Percentiles rank a stretch among this genome's conserved stretches.
phyloP scores from a whole-genome alignment of 2,329 filamentous ascomycete genomes.

The Cryphonectria naterciae region DNA sequence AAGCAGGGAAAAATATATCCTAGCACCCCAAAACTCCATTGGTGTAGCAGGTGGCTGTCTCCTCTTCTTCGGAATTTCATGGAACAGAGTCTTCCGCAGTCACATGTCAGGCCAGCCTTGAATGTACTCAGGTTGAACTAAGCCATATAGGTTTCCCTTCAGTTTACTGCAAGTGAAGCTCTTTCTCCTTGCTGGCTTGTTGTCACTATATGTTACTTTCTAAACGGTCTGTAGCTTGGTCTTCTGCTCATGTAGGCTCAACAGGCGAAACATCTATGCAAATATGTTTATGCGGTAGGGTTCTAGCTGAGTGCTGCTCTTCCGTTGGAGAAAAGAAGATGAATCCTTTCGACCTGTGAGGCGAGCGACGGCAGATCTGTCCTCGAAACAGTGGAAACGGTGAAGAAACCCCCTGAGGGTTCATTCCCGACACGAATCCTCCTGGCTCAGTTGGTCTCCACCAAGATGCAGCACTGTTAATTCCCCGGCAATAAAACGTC shows the following conservation, averaged over 20 bases:
- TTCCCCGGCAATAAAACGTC: not conserved
- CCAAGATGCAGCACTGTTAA: not conserved
- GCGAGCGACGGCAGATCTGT: not conserved
- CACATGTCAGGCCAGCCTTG: not conserved
- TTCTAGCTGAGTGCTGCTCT: not conserved
- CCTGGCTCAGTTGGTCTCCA: not conserved
- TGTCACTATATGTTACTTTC: not conserved
- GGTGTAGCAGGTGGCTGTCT: not conserved
- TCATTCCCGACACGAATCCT: not conserved
- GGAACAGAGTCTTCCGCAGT: not conserved
- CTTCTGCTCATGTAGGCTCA: not conserved
- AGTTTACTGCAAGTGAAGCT: not conserved
- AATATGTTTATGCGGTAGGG: not conserved
- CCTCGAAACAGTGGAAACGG: not conserved
- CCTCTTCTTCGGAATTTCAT: not conserved
- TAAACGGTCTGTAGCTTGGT: not conserved
- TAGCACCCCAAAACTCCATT: not conserved
- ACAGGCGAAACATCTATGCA: not conserved
- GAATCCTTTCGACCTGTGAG: not conserved
- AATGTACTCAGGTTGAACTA: not conserved
- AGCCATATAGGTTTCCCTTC: not conserved
- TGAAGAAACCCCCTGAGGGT: not conserved
- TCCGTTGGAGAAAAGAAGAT: not conserved
- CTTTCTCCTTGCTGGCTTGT: not conserved
- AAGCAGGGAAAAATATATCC: not conserved